A percentile compares a stretch with the other conserved stretches of the same genome.
These are phyloP conservation scores for Paramecium primaurelia DNA, from an alignment of 73 alveolate genomes.

Conservation along the genomic window DNA sequence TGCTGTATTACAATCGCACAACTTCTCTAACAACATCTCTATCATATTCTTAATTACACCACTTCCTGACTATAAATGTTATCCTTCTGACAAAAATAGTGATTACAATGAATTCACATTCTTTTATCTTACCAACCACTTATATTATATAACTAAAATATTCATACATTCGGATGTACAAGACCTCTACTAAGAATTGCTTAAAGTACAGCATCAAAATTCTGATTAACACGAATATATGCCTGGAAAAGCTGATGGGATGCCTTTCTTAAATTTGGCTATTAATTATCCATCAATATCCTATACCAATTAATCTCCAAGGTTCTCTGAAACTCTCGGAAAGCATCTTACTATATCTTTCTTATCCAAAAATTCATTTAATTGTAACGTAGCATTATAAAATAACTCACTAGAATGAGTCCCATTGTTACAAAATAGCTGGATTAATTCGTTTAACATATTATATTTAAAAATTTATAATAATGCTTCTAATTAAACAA, in stretches of 20 bases:
- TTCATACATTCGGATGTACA: not conserved
- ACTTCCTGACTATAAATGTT: not conserved
- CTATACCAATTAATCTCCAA: conserved; percentile 30
- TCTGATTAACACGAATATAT: not conserved
- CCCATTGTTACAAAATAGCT: not conserved
- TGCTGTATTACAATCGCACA: not conserved
- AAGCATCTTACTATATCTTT: not conserved
- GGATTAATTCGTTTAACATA: conserved; percentile 46
- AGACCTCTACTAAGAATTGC: conserved; percentile 1
- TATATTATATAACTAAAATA: not conserved
- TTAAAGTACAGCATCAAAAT: not conserved
- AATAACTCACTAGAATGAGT: not conserved
- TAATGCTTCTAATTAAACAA: not conserved
- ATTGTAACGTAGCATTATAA: conserved; percentile 3
- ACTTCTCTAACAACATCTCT: not conserved
- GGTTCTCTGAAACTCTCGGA: not conserved
- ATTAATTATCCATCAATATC: not conserved
- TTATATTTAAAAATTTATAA: not conserved
- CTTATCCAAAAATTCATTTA: not conserved
- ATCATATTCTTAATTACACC: not conserved
- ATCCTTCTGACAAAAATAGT: not conserved
- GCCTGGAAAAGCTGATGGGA: conserved; percentile 7
- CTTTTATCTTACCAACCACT: conserved; percentile 37
- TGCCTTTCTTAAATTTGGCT: conserved; percentile 34
- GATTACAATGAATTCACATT: conserved; percentile 33